Percentiles rank a stretch among this genome's conserved stretches.
These are phyloP conservation scores for Rhodotorula sp. DNA, from an alignment of 1,284 basidiomycete genomes.

Conservation along the genomic window DNA sequence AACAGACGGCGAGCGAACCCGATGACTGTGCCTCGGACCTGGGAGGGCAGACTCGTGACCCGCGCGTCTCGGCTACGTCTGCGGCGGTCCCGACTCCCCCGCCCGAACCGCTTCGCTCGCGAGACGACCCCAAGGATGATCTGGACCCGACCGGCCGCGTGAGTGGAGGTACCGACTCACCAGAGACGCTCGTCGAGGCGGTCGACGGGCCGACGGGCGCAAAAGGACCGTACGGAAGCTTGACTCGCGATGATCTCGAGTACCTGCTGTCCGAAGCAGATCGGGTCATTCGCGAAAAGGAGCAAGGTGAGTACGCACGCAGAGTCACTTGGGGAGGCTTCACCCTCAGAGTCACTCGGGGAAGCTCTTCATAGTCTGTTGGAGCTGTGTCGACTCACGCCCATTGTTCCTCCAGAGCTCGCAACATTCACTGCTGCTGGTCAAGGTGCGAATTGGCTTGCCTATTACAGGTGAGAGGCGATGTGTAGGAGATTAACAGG, in stretches of 20 bases:
- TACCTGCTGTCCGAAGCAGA: conserved; percentile 53
- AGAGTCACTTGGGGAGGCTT: neutral
- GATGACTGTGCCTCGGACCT: too few species aligned
- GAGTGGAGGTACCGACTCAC: neutral
- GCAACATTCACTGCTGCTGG: conserved; percentile 17
- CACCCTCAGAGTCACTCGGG: neutral
- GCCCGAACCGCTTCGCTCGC: too few species aligned
- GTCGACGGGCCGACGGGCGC: neutral
- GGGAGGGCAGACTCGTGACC: too few species aligned
- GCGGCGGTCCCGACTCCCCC: too few species aligned
- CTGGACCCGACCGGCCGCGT: too few species aligned
- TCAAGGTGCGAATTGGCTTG: conserved; percentile 4
- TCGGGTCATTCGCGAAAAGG: conserved; percentile 69
- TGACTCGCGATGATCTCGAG: conserved; percentile 68
- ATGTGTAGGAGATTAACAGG: too few species aligned
- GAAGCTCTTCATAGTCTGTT: too few species aligned
- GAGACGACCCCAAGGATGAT: too few species aligned
- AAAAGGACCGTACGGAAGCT: conserved; percentile 45
- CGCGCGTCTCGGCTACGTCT: too few species aligned
- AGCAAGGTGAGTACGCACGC: conserved; percentile 60
- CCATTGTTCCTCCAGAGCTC: neutral
- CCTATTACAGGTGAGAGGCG: conserved; percentile 63
- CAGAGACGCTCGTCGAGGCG: neutral
- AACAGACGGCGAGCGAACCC: too few species aligned
- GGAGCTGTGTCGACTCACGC: neutral